phyloP scores from a whole-genome alignment of 2,329 filamentous ascomycete species.

The Xylaria digitata region DNA sequence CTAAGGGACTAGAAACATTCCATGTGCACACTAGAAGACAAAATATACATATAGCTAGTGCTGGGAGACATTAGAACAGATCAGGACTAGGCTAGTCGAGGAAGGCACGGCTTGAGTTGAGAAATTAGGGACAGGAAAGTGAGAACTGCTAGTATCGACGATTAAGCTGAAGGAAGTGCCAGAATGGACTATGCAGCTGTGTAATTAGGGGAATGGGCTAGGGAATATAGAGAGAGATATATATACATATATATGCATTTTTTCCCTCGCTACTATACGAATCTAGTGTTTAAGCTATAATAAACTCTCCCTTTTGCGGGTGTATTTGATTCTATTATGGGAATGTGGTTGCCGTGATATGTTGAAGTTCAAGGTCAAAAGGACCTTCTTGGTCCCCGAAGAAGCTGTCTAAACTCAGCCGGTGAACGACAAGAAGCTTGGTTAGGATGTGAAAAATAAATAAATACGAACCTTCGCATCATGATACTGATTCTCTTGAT shows the following conservation, averaged over 20 bases:
- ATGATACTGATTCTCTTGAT: constrained; percentile 79
- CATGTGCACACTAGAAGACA: background rate
- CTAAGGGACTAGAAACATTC: background rate
- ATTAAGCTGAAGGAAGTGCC: background rate
- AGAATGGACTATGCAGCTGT: too few species aligned
- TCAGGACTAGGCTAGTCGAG: background rate
- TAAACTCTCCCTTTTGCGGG: background rate
- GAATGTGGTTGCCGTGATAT: constrained; percentile 59
- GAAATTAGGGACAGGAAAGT: background rate
- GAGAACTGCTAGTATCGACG: too few species aligned
- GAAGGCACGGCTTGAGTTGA: background rate
- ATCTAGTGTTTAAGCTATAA: background rate
- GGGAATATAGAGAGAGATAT: too few species aligned
- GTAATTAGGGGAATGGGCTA: background rate
- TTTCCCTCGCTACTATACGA: background rate
- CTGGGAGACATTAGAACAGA: background rate
- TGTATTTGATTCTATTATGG: background rate
- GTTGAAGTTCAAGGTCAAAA: constrained; percentile 68
- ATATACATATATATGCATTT: background rate
- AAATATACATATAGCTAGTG: background rate
- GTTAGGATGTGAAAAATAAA: too few species aligned
- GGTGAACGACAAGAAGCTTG: background rate
- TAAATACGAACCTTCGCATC: constrained; percentile 75
- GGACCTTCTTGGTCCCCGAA: constrained; percentile 78
- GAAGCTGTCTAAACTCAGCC: constrained; percentile 63